These are phyloP conservation scores for Lachancea thermotolerans DNA, from an alignment of 805 yeast genomes.

Conservation along the genomic window DNA sequence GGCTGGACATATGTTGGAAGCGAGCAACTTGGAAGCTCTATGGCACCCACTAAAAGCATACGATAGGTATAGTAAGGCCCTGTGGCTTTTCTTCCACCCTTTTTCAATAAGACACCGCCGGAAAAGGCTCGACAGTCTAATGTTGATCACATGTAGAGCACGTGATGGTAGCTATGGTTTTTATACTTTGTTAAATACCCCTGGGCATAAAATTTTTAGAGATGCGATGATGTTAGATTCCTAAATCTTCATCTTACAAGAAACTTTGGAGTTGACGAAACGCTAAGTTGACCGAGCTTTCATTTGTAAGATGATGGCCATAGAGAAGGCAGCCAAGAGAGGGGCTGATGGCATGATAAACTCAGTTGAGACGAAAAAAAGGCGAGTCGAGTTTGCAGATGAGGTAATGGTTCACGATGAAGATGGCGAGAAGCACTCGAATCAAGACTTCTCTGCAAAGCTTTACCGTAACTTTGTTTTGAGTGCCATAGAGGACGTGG, in stretches of 20 bases:
- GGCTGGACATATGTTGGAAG: constrained; percentile 96
- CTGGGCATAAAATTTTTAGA: constrained; percentile 11
- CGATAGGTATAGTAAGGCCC: constrained; percentile 6
- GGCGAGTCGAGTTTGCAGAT: constrained; percentile 30
- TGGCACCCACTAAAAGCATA: constrained; percentile 30
- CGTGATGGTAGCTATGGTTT: not conserved
- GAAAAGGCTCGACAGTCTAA: too few relatives aligned
- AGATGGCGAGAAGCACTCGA: constrained; percentile 8
- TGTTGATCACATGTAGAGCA: too few relatives aligned
- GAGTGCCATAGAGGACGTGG: constrained; percentile 65
- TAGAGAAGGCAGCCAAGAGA: constrained; percentile 25
- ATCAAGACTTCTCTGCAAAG: constrained; percentile 26
- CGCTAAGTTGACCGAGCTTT: not conserved
- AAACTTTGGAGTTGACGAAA: not conserved
- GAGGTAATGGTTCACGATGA: constrained; percentile 14
- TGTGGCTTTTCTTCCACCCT: not conserved
- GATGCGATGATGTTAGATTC: constrained; percentile 12
- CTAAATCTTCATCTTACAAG: not conserved
- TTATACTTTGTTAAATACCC: not conserved
- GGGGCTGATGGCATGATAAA: constrained; percentile 11
- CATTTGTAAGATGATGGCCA: constrained; percentile 24
- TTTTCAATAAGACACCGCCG: too few relatives aligned
- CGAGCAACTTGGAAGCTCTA: constrained; percentile 37
- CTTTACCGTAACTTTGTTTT: constrained; percentile 43
- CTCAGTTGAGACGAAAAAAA: constrained; percentile 22